phyloP scores from a whole-genome alignment of 2,329 filamentous ascomycete genomes.

The Talaromyces sp. region DNA sequence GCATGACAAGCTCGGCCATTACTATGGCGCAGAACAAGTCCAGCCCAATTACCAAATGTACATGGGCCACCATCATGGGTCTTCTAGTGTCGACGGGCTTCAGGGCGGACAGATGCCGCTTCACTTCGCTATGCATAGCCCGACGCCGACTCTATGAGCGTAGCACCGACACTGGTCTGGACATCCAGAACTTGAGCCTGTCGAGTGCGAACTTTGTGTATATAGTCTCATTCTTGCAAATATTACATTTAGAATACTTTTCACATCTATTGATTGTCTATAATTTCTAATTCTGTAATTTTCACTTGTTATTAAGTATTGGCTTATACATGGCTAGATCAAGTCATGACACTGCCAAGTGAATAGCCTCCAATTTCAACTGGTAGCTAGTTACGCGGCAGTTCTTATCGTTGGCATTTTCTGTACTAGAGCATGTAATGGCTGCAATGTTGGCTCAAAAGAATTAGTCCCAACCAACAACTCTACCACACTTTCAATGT shows the following conservation, averaged over 20 bases:
- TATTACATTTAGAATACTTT: neutral
- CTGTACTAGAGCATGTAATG: too few relatives aligned
- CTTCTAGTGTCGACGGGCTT: neutral
- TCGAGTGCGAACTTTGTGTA: neutral
- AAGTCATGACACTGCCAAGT: neutral
- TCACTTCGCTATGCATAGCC: constrained; percentile 7
- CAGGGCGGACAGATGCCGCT: constrained; percentile 6
- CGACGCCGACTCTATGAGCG: neutral
- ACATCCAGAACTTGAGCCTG: neutral
- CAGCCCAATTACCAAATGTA: constrained; percentile 3
- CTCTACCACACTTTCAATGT: neutral
- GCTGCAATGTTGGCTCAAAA: too few relatives aligned
- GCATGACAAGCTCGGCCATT: constrained; percentile 2
- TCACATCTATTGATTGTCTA: neutral
- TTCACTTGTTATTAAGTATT: too few relatives aligned
- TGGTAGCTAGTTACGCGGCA: too few relatives aligned
- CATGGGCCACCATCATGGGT: neutral
- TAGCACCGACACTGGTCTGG: neutral
- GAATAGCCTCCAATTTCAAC: neutral
- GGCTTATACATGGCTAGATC: too few relatives aligned
- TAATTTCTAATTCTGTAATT: too few relatives aligned
- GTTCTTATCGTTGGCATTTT: too few relatives aligned
- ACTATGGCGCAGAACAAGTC: constrained; percentile 6
- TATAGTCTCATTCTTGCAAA: neutral
- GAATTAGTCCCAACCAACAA: too few relatives aligned